Evolutionary conservation across 179 eudicot genomes (phyloP).

Genomic region (Spinacia oleracea): DNA sequence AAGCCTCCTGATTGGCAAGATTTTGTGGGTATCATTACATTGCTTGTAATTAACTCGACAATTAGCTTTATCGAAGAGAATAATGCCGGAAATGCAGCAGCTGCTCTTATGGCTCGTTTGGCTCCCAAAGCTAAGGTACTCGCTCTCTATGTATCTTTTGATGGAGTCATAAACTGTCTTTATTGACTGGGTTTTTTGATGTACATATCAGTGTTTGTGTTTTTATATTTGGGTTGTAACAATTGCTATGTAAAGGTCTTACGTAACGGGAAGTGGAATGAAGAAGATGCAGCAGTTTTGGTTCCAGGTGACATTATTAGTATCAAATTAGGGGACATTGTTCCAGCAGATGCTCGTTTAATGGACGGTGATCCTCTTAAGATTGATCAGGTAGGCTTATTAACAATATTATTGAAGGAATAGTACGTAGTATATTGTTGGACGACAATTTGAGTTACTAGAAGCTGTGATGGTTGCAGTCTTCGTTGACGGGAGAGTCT

Average conservation of each 20-base stretch:
- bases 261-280: slow-evolving; percentile 79
- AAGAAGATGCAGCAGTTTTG: slow-evolving; percentile 77
- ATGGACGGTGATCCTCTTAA: slow-evolving; percentile 91
- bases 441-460: neutral
- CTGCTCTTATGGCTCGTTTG: slow-evolving; percentile 94
- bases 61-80: slow-evolving; percentile 93
- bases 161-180: neutral
- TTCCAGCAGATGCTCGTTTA: slow-evolving; percentile 91
- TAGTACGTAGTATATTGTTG: neutral
- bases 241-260: slow-evolving; percentile 46
- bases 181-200: neutral
- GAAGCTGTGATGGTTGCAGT: slow-evolving; percentile 42
- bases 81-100: slow-evolving; percentile 97
- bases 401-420: neutral
- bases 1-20: slow-evolving; percentile 99
- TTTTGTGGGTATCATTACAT: slow-evolving; percentile 85
- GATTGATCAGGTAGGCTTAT: slow-evolving; percentile 70
- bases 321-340: slow-evolving; percentile 80
- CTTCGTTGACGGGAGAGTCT: slow-evolving; percentile 86
- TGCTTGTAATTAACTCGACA: slow-evolving; percentile 83
- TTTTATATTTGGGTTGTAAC: neutral
- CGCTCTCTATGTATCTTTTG: neutral
- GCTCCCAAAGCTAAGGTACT: slow-evolving; percentile 94
- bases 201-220: neutral
- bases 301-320: slow-evolving; percentile 90